Base-by-base conservation (phyloP, 75 land plant species). In the Pinus taeda region DNA sequence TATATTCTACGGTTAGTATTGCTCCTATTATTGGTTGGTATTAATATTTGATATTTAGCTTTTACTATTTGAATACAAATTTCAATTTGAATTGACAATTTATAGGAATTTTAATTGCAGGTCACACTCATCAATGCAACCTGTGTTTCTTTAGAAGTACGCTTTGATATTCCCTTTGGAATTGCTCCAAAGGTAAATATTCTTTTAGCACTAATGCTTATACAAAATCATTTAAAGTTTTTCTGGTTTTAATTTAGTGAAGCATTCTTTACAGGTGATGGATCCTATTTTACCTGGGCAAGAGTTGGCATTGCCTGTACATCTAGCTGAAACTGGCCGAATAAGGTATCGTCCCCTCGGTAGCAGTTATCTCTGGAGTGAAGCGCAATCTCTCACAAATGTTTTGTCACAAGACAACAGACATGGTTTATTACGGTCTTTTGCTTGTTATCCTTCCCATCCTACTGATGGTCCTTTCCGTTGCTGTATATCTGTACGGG, bases 111-210 rank as follows among this genome's bases (percentile, higher is more conserved):
- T 17, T 11, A 33, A 36, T 58, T 67, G 55, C 88, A 97, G 99
- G 99, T 97, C 21, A 73, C 90, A 63, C 77, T 97, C 13, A 72
- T 85, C 13, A 97, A 97, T 87, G 83, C 83, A 77, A 90, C 98
- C 33, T 87, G 96, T 74, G 75, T 85, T 74, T 92, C 95, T 56
- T 59, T 97, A 78, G 99, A 97, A 78, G 83, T 95, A 22, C 93
- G 98, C 24, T 95, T 97, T 84, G 99, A 97, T 71, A 95, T 95
- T 79, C 99, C 98, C 24, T 91, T 97, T 80, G 95, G 96, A 60
- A 71, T 97, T 22, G 80, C 93, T 73, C 95, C 98, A 20, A 97
- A 93, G 96, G 99, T 97, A 79, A 73, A 65, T 57, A 4, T 26
- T 49, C 14, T 69, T 21, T 62, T 77, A 45, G 37, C 21, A 22